Conservation (phyloP, 768 basidiomycete species). For the Naganishia randhawae region DNA sequence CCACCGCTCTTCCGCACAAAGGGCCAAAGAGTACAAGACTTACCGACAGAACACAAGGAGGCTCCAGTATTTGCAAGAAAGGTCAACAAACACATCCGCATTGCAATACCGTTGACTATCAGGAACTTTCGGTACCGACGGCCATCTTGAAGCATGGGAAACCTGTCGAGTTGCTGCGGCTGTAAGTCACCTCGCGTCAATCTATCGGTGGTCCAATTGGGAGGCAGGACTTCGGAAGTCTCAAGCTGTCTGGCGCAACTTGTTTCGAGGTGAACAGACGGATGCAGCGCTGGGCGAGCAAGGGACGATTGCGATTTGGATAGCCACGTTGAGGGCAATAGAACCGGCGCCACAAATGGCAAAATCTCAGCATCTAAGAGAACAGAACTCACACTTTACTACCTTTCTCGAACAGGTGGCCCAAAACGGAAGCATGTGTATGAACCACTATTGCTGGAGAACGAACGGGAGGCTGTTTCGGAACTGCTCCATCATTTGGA, state of each 20-base stretch:
- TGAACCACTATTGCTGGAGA: conserved; percentile 52
- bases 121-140: conserved; percentile 1
- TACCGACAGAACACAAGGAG: not conserved
- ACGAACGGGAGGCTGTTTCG: conserved; percentile 93
- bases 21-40: not conserved
- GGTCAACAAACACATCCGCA: not conserved
- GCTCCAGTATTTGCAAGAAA: not conserved
- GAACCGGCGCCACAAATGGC: too few species aligned
- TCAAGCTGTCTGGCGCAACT: not conserved
- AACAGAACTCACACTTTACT: not conserved
- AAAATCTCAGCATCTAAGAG: not conserved
- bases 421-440: conserved; percentile 47
- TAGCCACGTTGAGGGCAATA: too few species aligned
- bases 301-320: not conserved
- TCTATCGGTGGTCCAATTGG: not conserved
- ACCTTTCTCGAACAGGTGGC: conserved; percentile 35
- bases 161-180: conserved; percentile 29
- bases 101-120: not conserved
- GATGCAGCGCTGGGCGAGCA: not conserved
- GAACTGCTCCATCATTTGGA: conserved; percentile 96
- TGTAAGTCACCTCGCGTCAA: conserved; percentile 22
- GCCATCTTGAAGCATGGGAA: conserved; percentile 25
- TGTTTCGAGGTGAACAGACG: not conserved
- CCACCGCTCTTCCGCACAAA: not conserved
- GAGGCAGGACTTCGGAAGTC: not conserved